phyloP scores from a whole-genome alignment of 2,329 filamentous ascomycete species.

The Ceratocystis variospora region DNA sequence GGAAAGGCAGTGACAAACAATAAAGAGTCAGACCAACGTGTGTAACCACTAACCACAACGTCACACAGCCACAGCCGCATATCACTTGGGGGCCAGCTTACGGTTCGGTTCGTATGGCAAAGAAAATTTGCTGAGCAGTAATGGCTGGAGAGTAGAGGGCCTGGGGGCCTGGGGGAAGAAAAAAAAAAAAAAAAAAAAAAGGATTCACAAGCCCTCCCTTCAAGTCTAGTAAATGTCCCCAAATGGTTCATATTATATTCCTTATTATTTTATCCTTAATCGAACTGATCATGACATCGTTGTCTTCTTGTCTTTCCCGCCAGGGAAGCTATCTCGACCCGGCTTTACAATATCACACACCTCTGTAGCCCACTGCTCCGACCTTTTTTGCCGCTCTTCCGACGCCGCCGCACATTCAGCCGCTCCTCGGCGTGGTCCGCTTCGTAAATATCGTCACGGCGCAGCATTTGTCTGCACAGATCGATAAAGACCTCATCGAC shows the following conservation, averaged over 20 bases:
- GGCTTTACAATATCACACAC: slow-evolving; percentile 21
- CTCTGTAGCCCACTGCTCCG: slow-evolving; percentile 23
- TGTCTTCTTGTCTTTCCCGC: not conserved
- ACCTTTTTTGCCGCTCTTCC: slow-evolving; percentile 23
- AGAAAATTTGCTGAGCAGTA: too few species aligned
- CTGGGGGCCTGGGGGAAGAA: too few species aligned
- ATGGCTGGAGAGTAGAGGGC: not conserved
- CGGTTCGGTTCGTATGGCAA: too few species aligned
- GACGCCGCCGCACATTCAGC: slow-evolving; percentile 27
- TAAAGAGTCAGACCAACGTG: not conserved
- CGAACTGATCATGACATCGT: not conserved
- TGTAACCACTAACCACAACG: not conserved
- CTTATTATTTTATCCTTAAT: not conserved
- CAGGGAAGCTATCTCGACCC: not conserved
- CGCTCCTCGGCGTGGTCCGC: slow-evolving; percentile 25
- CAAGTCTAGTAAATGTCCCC: too few species aligned
- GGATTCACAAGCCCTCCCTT: too few species aligned
- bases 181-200: not conserved
- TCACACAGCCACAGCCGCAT: not conserved
- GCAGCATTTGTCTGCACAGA: slow-evolving; percentile 69
- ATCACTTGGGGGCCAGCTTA: too few species aligned
- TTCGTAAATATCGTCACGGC: slow-evolving; percentile 47
- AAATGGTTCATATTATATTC: not conserved
- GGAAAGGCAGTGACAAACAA: not conserved
- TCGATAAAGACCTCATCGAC: slow-evolving; percentile 84